Evolutionary conservation across 2,329 filamentous ascomycete species (phyloP).

Genomic region (Penicillium sp.): DNA sequence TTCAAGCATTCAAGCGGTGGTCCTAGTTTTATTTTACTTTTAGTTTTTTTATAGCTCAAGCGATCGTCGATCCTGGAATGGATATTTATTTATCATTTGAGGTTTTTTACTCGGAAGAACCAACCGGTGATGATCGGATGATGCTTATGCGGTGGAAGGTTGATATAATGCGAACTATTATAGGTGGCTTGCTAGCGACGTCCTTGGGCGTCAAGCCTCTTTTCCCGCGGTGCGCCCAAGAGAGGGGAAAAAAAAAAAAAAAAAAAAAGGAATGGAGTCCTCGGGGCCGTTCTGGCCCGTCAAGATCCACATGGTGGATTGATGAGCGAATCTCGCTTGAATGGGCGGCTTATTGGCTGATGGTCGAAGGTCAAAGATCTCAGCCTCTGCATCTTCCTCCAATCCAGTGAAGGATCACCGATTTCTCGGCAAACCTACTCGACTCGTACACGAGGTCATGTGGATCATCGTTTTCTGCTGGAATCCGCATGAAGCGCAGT

Average conservation of each 20-base stretch:
- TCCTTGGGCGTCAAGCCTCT: neutral
- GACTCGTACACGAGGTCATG: constrained; percentile 16
- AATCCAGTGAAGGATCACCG: constrained; percentile 11
- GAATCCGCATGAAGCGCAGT: constrained; percentile 12
- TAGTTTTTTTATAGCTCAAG: neutral
- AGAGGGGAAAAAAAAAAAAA: too few relatives aligned
- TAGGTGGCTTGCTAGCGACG: constrained; percentile 1
- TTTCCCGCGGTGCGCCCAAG: neutral
- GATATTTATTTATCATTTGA: neutral
- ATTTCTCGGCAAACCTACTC: constrained; percentile 15
- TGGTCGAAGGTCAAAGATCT: constrained; percentile 10
- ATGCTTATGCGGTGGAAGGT: constrained; percentile 1
- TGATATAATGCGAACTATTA: constrained; percentile 6
- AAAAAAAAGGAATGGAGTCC: neutral
- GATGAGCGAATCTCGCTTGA: neutral
- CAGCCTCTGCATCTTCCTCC: constrained; percentile 10
- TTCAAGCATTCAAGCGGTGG: neutral
- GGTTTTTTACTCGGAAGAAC: neutral
- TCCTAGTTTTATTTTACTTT: neutral
- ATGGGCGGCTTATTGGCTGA: neutral
- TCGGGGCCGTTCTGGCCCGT: constrained; percentile 3
- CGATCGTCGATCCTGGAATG: neutral
- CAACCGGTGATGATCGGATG: neutral
- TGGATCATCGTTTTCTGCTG: constrained; percentile 4
- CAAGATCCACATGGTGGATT: neutral